Base-by-base conservation (phyloP, 2,329 filamentous ascomycete species). In the Penicillium griseofulvum region DNA sequence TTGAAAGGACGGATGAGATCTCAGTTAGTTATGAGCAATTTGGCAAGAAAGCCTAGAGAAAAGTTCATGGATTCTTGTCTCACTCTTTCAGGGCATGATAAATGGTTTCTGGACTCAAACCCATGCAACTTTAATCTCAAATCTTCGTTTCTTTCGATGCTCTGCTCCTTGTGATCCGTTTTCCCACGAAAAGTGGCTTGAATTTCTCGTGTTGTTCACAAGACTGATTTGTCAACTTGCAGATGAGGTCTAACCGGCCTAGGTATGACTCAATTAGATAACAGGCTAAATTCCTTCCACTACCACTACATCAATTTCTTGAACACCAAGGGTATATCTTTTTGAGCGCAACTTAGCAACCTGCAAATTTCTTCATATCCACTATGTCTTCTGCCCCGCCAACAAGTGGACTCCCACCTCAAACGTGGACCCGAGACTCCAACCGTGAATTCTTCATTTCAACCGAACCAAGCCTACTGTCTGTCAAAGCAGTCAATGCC, bases 1-100 rank as follows among this genome's bases (percentile, higher is more conserved):
- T 65, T 46, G 62, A 59, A 33, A 55, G 62, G n/a, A 65, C 57
- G 10, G 63, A 65, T 37, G 62, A 63, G 44, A 44, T 65, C 17
- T 53, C 54, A 1, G 55, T 65, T 14, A 31, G 11, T 2, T 60
- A 58, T 44, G 58, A 60, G 48, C 34, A 43, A 22, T 57, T 39
- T 53, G 49, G 49, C 12, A 31, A 31, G 29, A 31, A 58, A 37
- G 24, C 26, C 16, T 38, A 54, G 24, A 11, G 22, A 37, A n/a
- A 22, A 6, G 8, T 9, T 19, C 22, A 31, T 5, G 12, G 12
- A 24, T 33, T 33, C 10, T 28, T 11, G n/a, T 45, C 14, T 24
- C 17, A 28, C 26, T 10, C 9, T 22, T 14, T 38, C 19, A 19
- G 19, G 31, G 6, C 10, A 22, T 22, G 12, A 22, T 39, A 16